These are phyloP conservation scores for Xerocomus nothofagi DNA, from an alignment of 1,284 basidiomycete genomes.

Conservation along the genomic window DNA sequence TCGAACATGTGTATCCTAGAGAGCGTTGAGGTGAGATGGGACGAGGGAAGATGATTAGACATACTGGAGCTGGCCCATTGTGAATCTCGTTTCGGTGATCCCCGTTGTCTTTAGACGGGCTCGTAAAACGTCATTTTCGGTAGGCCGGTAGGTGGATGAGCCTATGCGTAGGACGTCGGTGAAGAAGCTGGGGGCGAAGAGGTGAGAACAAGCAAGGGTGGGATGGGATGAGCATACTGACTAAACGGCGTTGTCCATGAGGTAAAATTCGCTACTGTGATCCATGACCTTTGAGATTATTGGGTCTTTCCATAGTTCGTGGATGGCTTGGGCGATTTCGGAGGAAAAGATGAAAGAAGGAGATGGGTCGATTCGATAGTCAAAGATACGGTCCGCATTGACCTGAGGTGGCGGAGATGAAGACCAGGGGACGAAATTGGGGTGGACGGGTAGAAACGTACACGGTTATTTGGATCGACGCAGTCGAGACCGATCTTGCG, in stretches of 20 bases:
- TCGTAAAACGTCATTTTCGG: slow-evolving; percentile 86
- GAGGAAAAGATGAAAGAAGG: slow-evolving; percentile 50
- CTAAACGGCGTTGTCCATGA: slow-evolving; percentile 96
- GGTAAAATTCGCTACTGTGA: slow-evolving; percentile 85
- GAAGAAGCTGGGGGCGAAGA: slow-evolving; percentile 72
- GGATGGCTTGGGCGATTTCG: slow-evolving; percentile 77
- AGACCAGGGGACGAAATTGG: background rate
- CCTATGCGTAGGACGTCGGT: slow-evolving; percentile 83
- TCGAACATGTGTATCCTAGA: slow-evolving; percentile 92
- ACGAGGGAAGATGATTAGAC: slow-evolving; percentile 54
- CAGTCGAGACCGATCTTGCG: slow-evolving; percentile 88
- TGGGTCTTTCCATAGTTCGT: slow-evolving; percentile 88
- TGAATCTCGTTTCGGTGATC: slow-evolving; percentile 88
- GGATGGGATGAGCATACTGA: slow-evolving; percentile 43
- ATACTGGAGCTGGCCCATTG: slow-evolving; percentile 68
- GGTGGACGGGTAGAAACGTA: slow-evolving; percentile 10
- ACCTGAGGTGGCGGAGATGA: slow-evolving; percentile 33
- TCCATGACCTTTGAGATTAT: slow-evolving; percentile 88
- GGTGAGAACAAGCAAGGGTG: slow-evolving; percentile 1
- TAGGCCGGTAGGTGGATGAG: slow-evolving; percentile 77
- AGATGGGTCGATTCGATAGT: slow-evolving; percentile 48
- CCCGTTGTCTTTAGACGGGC: slow-evolving; percentile 92
- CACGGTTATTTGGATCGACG: slow-evolving; percentile 73
- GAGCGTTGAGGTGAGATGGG: slow-evolving; percentile 25
- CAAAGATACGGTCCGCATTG: slow-evolving; percentile 62